Evolutionary conservation across 129 eudicot species (phyloP).

Genomic region (Helianthus annuus): DNA sequence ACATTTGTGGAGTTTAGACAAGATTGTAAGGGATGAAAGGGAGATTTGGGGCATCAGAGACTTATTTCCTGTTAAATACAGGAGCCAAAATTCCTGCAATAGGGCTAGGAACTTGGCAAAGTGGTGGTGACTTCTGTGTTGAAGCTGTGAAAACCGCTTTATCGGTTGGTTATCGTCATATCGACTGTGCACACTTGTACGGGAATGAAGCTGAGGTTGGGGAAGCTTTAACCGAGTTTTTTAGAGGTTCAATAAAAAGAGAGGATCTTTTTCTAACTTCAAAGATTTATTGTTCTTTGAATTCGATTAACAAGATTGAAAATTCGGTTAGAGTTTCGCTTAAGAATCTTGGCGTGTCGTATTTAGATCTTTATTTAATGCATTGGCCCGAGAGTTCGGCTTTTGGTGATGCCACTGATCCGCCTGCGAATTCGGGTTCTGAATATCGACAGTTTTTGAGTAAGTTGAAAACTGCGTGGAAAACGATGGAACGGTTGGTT

Average conservation of each 20-base stretch:
- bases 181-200: slow-evolving; percentile 62
- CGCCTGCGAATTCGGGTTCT: slow-evolving; percentile 52
- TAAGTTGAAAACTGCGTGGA: slow-evolving; percentile 53
- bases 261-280: slow-evolving; percentile 60
- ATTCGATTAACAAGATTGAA: slow-evolving; percentile 58
- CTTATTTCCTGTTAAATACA: slow-evolving; percentile 50
- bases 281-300: slow-evolving; percentile 58
- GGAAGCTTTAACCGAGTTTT: slow-evolving; percentile 50
- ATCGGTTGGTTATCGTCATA: slow-evolving; percentile 58
- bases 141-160: slow-evolving; percentile 61
- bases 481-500: slow-evolving; percentile 52
- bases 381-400: slow-evolving; percentile 71
- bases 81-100: slow-evolving; percentile 60
- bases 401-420: slow-evolving; percentile 67
- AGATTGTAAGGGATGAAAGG: slow-evolving; percentile 43
- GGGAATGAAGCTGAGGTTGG: slow-evolving; percentile 67
- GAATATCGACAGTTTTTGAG: slow-evolving; percentile 57
- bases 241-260: slow-evolving; percentile 47
- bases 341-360: slow-evolving; percentile 56
- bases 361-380: slow-evolving; percentile 66
- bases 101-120: slow-evolving; percentile 70
- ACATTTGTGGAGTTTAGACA: not conserved
- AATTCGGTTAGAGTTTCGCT: slow-evolving; percentile 59
- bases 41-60: slow-evolving; percentile 46
- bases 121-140: slow-evolving; percentile 60